Evolutionary conservation across 148 eudicot species (phyloP).

Genomic region (Amaranthus cruentus): DNA sequence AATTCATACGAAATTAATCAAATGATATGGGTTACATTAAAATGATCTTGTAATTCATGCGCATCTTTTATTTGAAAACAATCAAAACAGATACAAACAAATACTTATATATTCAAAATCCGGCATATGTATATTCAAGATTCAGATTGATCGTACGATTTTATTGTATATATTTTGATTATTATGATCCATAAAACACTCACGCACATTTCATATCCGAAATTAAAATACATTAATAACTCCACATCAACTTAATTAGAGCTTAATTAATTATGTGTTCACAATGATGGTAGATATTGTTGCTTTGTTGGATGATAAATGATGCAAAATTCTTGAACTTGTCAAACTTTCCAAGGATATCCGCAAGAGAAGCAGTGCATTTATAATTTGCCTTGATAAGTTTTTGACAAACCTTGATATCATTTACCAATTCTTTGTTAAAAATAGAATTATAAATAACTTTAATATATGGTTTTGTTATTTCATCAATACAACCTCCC

Average conservation of each 20-base stretch:
- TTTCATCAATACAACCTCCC: conserved; percentile 24
- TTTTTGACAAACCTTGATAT: conserved; percentile 1
- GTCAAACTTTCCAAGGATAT: conserved; percentile 6
- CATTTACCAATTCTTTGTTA: neutral
- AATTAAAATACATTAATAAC: too few species aligned
- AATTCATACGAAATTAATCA: too few species aligned
- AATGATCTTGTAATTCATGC: too few species aligned
- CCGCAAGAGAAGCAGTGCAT: conserved; percentile 14
- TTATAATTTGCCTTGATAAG: neutral
- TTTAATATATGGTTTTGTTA: conserved; percentile 6
- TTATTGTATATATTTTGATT: too few species aligned
- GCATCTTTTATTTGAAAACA: too few species aligned
- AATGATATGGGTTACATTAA: too few species aligned
- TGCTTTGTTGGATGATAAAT: conserved; percentile 11
- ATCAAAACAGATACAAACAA: too few species aligned
- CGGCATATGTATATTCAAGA: neutral
- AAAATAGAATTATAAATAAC: conserved; percentile 13
- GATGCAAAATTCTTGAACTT: conserved; percentile 15
- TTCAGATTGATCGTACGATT: too few species aligned
- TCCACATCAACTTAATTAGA: too few species aligned
- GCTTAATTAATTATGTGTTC: too few species aligned
- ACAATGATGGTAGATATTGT: conserved; percentile 9
- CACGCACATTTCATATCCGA: too few species aligned
- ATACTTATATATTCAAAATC: neutral
- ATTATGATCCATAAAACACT: too few species aligned